Percentiles rank a stretch among this genome's conserved stretches.
Evolutionary conservation across 179 eudicot species (phyloP).

Genomic region (Heliamphora pulchella): DNA sequence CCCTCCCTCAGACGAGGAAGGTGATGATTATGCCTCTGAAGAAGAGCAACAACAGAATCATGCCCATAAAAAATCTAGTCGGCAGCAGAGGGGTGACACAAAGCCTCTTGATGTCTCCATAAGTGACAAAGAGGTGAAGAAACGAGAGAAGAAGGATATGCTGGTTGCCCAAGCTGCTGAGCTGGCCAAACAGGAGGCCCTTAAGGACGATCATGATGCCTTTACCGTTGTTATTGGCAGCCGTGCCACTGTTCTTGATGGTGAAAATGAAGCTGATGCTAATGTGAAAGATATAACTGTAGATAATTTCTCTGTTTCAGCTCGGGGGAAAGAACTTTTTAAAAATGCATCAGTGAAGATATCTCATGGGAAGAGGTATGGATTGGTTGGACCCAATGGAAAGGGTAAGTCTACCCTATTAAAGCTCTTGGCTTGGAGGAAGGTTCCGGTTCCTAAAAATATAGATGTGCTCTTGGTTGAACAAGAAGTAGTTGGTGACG

Average conservation of each 20-base stretch:
- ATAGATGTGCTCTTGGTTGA: constrained; percentile 83
- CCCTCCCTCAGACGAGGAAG: constrained; percentile 79
- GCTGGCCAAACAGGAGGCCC: constrained; percentile 53
- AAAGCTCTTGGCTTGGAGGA: constrained; percentile 92
- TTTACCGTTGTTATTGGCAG: constrained; percentile 63
- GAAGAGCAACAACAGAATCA: constrained; percentile 23
- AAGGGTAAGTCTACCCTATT: constrained; percentile 83
- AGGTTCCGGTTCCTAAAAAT: constrained; percentile 83
- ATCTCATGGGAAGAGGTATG: constrained; percentile 89
- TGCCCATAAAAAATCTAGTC: constrained; percentile 9
- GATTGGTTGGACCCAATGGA: constrained; percentile 88
- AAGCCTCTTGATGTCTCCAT: constrained; percentile 40
- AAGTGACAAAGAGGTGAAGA: constrained; percentile 62
- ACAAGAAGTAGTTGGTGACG: constrained; percentile 87
- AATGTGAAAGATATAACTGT: constrained; percentile 71
- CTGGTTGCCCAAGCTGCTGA: constrained; percentile 48
- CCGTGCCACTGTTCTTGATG: constrained; percentile 62
- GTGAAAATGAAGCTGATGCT: constrained; percentile 78
- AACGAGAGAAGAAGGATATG: constrained; percentile 71
- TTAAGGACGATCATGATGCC: constrained; percentile 77
- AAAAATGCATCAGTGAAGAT: constrained; percentile 73
- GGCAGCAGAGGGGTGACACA: constrained; percentile 27
- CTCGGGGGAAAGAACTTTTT: constrained; percentile 78
- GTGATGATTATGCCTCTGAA: constrained; percentile 33
- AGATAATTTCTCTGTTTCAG: constrained; percentile 77